Base-by-base conservation (phyloP, 179 eudicot species). In the Dionaea muscipula region DNA sequence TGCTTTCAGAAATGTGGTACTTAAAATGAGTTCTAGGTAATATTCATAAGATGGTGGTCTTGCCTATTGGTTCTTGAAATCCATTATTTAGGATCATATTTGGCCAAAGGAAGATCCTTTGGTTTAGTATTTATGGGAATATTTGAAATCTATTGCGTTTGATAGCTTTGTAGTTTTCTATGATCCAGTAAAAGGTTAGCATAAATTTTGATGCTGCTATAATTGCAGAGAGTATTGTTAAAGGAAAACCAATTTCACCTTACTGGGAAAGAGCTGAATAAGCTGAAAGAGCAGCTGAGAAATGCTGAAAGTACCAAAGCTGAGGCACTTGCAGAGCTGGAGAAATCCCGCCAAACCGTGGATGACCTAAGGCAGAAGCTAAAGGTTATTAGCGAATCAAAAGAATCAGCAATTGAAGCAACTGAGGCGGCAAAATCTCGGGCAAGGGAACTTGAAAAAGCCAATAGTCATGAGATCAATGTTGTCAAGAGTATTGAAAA, bases 281-380 rank as follows among this genome's bases (percentile, higher is more conserved):
- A 82, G 79, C 68, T 88, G 46, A 84, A 82, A 64, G 90, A 88
- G 54, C 81, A 78, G 70, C 73, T 88, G 40, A 71, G 74, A 63
- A 79, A 79, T 78, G 93, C 94, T 23, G 98, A 91, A 70, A 61
- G 65, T 53, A 88, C 87, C 40, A 91, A 84, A 80, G 65, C 73
- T 38, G 84, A 82, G 61, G 91, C 96, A 46, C 89, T 82, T 22
- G 57, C 47, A 40, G 98, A 91, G 72, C 96, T 91, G 48, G 93
- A 84, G 47, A 72, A 64, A 36, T 88, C 93, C 47, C 82, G 73
- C 47, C 64, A 62, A 51, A 81, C 93, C 1, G 80, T 76, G 43
- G 83, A 80, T 7, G 78, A 72, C 17, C 68, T 91, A 19, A 61
- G 79, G 23, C 59, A 63, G 53, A 79, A 76, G 76, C 87, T 91